phyloP scores from a whole-genome alignment of 441 rosid species.

The Raphanus hybrid region DNA sequence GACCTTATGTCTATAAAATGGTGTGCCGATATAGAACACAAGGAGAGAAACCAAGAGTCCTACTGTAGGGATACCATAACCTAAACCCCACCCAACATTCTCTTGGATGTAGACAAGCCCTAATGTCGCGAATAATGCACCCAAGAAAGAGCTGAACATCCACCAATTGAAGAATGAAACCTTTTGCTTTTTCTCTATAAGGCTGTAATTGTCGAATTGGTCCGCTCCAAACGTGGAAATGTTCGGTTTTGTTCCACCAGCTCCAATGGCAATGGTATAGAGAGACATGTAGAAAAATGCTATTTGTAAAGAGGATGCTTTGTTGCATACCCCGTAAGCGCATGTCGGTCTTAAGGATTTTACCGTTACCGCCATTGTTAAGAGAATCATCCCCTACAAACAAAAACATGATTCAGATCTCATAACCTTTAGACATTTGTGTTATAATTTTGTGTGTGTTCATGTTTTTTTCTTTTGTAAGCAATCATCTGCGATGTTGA shows the following conservation, averaged over 20 bases:
- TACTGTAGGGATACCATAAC: conserved; percentile 81
- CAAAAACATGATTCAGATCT: too few relatives aligned
- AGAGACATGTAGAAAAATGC: conserved; percentile 73
- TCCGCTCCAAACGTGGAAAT: conserved; percentile 94
- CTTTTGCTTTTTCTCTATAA: conserved; percentile 64
- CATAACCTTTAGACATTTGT: neutral
- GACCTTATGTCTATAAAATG: conserved; percentile 76
- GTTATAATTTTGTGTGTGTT: too few relatives aligned
- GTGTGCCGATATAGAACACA: conserved; percentile 79
- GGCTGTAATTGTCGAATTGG: conserved; percentile 76
- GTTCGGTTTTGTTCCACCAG: conserved; percentile 92
- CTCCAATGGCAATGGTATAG: conserved; percentile 76
- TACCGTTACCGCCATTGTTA: conserved; percentile 80
- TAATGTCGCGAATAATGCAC: conserved; percentile 72
- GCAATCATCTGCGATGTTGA: neutral
- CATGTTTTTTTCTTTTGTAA: neutral
- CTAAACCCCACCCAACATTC: conserved; percentile 86
- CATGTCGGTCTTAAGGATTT: conserved; percentile 71
- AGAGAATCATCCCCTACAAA: conserved; percentile 22
- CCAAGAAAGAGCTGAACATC: conserved; percentile 87
- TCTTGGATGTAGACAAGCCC: conserved; percentile 89
- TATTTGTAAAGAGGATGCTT: conserved; percentile 65
- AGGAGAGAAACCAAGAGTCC: conserved; percentile 70
- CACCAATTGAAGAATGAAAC: conserved; percentile 95
- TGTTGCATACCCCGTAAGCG: conserved; percentile 66